A percentile compares a stretch with the other conserved stretches of the same genome.
Evolutionary conservation across 805 yeast species (phyloP).

Genomic region (Sugiyamaella lignohabitans): DNA sequence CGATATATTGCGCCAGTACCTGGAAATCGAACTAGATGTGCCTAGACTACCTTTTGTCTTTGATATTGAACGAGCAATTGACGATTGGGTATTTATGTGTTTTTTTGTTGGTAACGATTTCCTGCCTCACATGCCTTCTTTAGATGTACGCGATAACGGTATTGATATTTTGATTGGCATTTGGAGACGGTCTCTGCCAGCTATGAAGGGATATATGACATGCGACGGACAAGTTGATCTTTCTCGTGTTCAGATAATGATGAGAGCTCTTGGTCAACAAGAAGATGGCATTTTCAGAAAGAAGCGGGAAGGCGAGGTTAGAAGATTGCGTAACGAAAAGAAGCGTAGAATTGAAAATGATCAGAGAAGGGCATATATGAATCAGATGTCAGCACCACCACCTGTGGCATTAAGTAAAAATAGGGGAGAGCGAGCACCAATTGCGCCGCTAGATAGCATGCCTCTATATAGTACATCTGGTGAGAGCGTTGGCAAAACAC

Average conservation of each 20-base stretch:
- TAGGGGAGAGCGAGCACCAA: slow-evolving; percentile 73
- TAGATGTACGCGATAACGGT: slow-evolving; percentile 92
- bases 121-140: slow-evolving; percentile 89
- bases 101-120: slow-evolving; percentile 98
- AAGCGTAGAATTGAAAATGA: slow-evolving; percentile 45
- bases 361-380: slow-evolving; percentile 9
- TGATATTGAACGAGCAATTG: slow-evolving; percentile 92
- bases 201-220: slow-evolving; percentile 70
- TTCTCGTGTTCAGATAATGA: slow-evolving; percentile 64
- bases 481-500: slow-evolving; percentile 58
- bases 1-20: slow-evolving; percentile 78
- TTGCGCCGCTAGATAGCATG: slow-evolving; percentile 59
- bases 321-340: slow-evolving; percentile 59
- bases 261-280: slow-evolving; percentile 57
- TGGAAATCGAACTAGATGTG: slow-evolving; percentile 70
- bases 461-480: slow-evolving; percentile 76
- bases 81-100: slow-evolving; percentile 98
- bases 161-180: slow-evolving; percentile 72
- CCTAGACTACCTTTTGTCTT: slow-evolving; percentile 66
- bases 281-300: slow-evolving; percentile 74
- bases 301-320: slow-evolving; percentile 60
- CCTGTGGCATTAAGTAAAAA: slow-evolving; percentile 37
- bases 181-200: slow-evolving; percentile 73
- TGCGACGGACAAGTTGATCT: slow-evolving; percentile 81
- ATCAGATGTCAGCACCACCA: slow-evolving; percentile 5